Evolutionary conservation across 257 asterid species (phyloP), one percentile per base, ranked within the genome.

Genomic region (Jasminum sambac): DNA sequence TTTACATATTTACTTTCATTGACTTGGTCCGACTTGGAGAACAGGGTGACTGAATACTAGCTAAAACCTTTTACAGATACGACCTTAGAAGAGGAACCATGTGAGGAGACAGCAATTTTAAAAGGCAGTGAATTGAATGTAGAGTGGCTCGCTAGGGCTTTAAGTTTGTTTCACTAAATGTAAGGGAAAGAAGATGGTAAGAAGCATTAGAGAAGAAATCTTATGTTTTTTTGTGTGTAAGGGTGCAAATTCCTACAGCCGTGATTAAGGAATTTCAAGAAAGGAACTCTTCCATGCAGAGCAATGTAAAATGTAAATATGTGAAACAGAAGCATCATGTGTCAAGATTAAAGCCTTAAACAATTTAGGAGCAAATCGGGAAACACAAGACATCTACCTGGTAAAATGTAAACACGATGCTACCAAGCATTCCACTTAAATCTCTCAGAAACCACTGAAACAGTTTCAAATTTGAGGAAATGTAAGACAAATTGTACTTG

Each of bases 351-450:
- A 68, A 66, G 42, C 21, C 23, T 63, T 36, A 0, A 41, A 30
- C 44, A 37, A 70, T 30, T 62, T 21, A 23, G 67, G 34, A 30
- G 41, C 66, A 64, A 67, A n/a, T 24, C 17, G 13, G 38, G 24
- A 73, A 63, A 62, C 21, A 44, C 19, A 68, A 40, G 63, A 30
- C 67, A 59, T 6, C 25, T 72, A 94, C 99, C 99, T 87, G 99
- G 84, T 86, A 94, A 82, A 84, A 91, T 68, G 99, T 91, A 80
- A 94, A 94, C 55, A 94, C 74, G 73, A 94, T 72, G 46, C 96
- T 96, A 65, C 99, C 99, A 55, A 94, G 84, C 99, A 94, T 94
- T 78, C 99, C 99, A 30, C 98, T 88, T 75, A 94, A 84, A 84
- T 94, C 98, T 78, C 99, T 84, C 82, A 94, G 73, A 78, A 94